Evolutionary conservation across 257 asterid species (phyloP), one percentile per base, ranked within the genome.

Genomic region (Penstemon eatonii): DNA sequence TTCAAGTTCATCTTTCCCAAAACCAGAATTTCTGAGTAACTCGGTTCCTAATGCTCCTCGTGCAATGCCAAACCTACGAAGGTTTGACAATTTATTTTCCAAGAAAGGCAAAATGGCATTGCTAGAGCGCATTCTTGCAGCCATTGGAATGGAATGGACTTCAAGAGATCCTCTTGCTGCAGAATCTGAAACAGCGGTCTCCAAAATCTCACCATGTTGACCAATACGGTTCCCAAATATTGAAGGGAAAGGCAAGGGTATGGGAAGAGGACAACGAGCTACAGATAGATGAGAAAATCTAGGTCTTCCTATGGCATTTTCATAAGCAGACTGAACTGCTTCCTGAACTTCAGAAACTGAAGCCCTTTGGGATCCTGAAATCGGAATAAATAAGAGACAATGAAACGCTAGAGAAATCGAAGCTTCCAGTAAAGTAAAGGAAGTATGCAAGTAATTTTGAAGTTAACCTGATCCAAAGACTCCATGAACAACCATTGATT

Each of bases 221-320:
- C 95, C 97, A 68, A 93, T 75, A 42, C 55, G 73, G 68, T 70
- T 80, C 18, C 89, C 76, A 56, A 93, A 88, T 78, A 93, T 80
- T 13, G 89, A 78, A 62, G 99, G 99, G 73, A 87, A 93, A 36
- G 99, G 96, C 73, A 93, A 67, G 4, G 97, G 99, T 68, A 93
- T 80, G 0, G 99, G 97, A 62, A 93, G 96, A 67, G 99, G 99
- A 40, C 86, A 84, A 13, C 81, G 82, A 45, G 97, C 75, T 63
- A 82, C 78, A 5, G 96, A 83, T 44, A 93, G 83, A 79, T 90
- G 89, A 38, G 89, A 85, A 82, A 93, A 93, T 68, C 73, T 81
- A 1, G 97, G 99, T 63, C 80, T 83, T 51, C 56, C 58, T 5
- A 52, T 65, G 49, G 92, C 79, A 3, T 73, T 75, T 12, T 70